Evolutionary conservation across 805 yeast species (phyloP).

Genomic region (Spathaspora sp.): DNA sequence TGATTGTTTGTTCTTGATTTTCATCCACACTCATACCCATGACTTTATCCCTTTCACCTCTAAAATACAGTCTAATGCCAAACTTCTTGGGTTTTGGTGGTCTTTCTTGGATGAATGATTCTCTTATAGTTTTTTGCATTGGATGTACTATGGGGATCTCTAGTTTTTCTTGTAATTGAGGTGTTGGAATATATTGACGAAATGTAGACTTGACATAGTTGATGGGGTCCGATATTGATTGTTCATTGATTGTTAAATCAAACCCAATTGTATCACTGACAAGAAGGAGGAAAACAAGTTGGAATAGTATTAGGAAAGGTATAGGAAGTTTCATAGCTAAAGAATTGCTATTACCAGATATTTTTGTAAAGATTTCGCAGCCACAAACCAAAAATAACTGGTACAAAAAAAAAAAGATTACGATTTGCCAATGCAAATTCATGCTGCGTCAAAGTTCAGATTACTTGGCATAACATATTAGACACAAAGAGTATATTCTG

Average conservation of each 20-base stretch:
- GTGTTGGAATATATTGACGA: conserved; percentile 6
- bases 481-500: too few species aligned
- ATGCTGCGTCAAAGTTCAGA: too few species aligned
- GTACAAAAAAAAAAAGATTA: neutral
- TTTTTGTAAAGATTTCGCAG: neutral
- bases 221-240: conserved; percentile 5
- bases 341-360: neutral
- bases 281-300: neutral
- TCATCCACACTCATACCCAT: neutral
- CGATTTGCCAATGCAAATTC: neutral
- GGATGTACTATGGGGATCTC: conserved; percentile 6
- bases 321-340: neutral
- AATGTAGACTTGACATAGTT: conserved; percentile 6
- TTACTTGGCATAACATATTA: too few species aligned
- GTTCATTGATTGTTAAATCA: conserved; percentile 4
- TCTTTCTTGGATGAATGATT: conserved; percentile 7
- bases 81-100: neutral
- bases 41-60: neutral
- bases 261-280: neutral
- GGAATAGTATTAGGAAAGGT: neutral
- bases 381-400: neutral
- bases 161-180: conserved; percentile 4
- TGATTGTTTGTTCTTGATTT: neutral
- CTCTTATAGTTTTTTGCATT: conserved; percentile 2
- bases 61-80: neutral